phyloP scores from a whole-genome alignment of 176 grass and related monocot species.

The Eleusine coracana region DNA sequence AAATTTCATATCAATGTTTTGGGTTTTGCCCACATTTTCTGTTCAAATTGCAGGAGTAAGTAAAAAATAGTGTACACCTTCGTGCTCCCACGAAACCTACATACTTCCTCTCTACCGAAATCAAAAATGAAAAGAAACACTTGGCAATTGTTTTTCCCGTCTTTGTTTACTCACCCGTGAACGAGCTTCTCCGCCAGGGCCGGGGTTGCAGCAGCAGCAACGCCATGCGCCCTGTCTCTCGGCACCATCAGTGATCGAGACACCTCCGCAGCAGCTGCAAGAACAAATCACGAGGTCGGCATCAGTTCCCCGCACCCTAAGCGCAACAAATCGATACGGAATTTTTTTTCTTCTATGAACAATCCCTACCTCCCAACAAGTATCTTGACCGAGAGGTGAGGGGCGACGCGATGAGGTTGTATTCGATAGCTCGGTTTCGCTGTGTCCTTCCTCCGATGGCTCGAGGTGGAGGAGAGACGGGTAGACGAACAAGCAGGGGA shows the following conservation, averaged over 20 bases:
- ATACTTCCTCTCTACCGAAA: not conserved
- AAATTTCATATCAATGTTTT: not conserved
- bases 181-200: not conserved
- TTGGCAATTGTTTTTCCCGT: not conserved
- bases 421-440: conserved; percentile 3
- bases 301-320: conserved; percentile 14
- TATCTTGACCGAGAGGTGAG: not conserved
- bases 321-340: not conserved
- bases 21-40: not conserved
- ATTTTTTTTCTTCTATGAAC: too few species aligned
- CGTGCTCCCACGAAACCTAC: not conserved
- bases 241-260: conserved; percentile 47
- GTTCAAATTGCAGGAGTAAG: not conserved
- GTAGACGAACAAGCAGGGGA: not conserved
- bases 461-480: not conserved
- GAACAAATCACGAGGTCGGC: not conserved
- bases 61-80: not conserved
- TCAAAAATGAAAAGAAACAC: not conserved
- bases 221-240: conserved; percentile 35
- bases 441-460: not conserved
- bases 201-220: not conserved
- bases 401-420: not conserved
- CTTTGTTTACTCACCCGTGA: conserved; percentile 29
- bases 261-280: conserved; percentile 23
- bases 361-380: not conserved